Percentiles rank a stretch among this genome's conserved stretches.
Evolutionary conservation across 2,329 filamentous ascomycete species (phyloP).

Genomic region (Paradendryphiella salina): DNA sequence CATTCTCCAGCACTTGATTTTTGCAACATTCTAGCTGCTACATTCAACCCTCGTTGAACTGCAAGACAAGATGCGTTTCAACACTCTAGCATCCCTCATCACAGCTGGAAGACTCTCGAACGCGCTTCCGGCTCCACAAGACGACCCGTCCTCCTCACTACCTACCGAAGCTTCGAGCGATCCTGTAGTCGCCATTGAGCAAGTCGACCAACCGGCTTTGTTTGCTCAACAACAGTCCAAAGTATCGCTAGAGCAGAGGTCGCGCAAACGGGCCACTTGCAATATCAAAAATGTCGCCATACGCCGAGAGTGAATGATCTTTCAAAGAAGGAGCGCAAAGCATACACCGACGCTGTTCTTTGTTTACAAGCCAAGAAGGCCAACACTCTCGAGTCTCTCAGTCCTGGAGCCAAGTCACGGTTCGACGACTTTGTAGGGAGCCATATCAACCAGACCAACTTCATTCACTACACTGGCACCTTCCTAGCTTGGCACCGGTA

Average conservation of each 20-base stretch:
- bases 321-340: slow-evolving; percentile 34
- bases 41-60: neutral
- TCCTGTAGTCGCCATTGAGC: slow-evolving; percentile 27
- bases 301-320: slow-evolving; percentile 35
- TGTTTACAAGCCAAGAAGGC: slow-evolving; percentile 38
- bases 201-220: slow-evolving; percentile 28
- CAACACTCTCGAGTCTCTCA: slow-evolving; percentile 32
- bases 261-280: slow-evolving; percentile 29
- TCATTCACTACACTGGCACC: slow-evolving; percentile 43
- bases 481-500: slow-evolving; percentile 48
- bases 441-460: slow-evolving; percentile 43
- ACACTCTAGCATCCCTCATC: slow-evolving; percentile 27
- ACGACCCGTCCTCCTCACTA: slow-evolving; percentile 18
- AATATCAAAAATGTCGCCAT: slow-evolving; percentile 32
- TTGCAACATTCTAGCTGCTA: neutral
- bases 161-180: slow-evolving; percentile 27
- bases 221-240: slow-evolving; percentile 29
- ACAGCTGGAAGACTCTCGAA: slow-evolving; percentile 28
- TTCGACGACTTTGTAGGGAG: slow-evolving; percentile 47
- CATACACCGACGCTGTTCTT: slow-evolving; percentile 45
- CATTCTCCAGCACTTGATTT: neutral
- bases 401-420: slow-evolving; percentile 39
- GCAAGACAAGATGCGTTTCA: slow-evolving; percentile 32
- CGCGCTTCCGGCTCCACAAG: slow-evolving; percentile 31
- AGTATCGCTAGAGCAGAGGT: slow-evolving; percentile 18